Evolutionary conservation across 805 yeast genomes (phyloP), one percentile per base, ranked within the genome.

Genomic region (Candida anglica): DNA sequence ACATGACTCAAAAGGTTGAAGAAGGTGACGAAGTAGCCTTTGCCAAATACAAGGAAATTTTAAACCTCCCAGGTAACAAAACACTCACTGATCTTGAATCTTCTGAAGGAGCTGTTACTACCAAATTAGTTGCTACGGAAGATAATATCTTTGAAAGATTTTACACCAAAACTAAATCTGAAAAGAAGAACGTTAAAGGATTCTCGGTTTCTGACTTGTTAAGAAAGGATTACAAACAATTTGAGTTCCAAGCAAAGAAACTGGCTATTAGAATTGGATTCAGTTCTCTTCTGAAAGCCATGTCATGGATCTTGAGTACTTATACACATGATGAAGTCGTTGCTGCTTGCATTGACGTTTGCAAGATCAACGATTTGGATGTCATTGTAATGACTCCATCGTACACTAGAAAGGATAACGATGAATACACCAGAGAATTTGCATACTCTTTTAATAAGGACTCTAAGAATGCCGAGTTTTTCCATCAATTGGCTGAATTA

Each of bases 221-320:
- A 25, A 64, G 80, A 28, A 89, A 88, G 55, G 98, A 91, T 53
- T 91, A 85, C 58, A 91, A 91, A 52, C 77, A 77, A 48, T 88
- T 82, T 62, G 56, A 50, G 4, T 66, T 68, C 33, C 40, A 32
- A 3, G 37, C 41, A n/a, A 50, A 53, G 29, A 38, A 43, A 17
- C 52, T 52, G 4, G 11, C 29, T 2, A 46, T 44, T 1, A 56
- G 42, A 4, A 66, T 87, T 9, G 98, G 98, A 0, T 81, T 91
- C 47, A 75, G 89, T 30, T 82, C 96, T 0, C 60, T 81, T 7
- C 85, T 82, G 2, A 80, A 75, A 52, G 68, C 86, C 0, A 55
- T 82, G 19, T 57, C 60, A 5, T 82, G 84, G 78, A 43, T 85
- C 0, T 41, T 59, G 32, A 45, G 41, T 24, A 48, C 41, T 21